Conservation (phyloP, 1,284 basidiomycete genomes). For the Wolfiporia cocos region DNA sequence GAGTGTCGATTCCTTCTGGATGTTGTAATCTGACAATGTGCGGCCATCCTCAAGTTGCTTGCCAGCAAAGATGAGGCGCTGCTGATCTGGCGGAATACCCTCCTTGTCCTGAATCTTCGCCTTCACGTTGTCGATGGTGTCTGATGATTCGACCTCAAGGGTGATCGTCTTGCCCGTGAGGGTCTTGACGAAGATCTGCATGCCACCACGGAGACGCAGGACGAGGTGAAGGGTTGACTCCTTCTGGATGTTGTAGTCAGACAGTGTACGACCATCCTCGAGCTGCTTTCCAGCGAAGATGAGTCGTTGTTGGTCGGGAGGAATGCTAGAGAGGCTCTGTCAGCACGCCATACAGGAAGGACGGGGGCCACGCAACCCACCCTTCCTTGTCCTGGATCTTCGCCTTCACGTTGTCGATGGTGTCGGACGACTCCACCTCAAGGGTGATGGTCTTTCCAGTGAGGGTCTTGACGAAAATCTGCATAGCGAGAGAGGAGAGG, state of each 20-base stretch:
- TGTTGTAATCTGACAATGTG: conserved; percentile 81
- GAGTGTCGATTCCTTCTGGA: conserved; percentile 76
- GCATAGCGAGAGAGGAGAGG: conserved; percentile 69
- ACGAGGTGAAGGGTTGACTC: not conserved
- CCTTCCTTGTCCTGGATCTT: conserved; percentile 80
- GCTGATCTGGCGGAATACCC: conserved; percentile 77
- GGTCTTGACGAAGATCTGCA: conserved; percentile 71
- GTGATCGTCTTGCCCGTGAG: conserved; percentile 51
- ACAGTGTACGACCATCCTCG: not conserved
- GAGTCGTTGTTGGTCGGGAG: conserved; percentile 69
- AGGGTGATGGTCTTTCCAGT: conserved; percentile 68
- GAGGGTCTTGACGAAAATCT: conserved; percentile 82
- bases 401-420: not conserved
- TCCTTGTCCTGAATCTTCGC: conserved; percentile 51
- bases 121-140: conserved; percentile 49
- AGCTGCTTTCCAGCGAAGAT: not conserved
- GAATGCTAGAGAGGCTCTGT: conserved; percentile 46
- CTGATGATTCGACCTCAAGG: conserved; percentile 44
- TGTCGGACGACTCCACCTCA: not conserved
- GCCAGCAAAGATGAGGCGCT: conserved; percentile 84
- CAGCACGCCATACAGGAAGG: too few relatives aligned
- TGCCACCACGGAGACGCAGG: conserved; percentile 16
- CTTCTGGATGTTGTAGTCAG: not conserved
- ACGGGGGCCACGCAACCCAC: conserved; percentile 26
- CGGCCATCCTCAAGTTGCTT: conserved; percentile 84